phyloP scores from a whole-genome alignment of 2,329 filamentous ascomycete species.

The Septoria petroselini region DNA sequence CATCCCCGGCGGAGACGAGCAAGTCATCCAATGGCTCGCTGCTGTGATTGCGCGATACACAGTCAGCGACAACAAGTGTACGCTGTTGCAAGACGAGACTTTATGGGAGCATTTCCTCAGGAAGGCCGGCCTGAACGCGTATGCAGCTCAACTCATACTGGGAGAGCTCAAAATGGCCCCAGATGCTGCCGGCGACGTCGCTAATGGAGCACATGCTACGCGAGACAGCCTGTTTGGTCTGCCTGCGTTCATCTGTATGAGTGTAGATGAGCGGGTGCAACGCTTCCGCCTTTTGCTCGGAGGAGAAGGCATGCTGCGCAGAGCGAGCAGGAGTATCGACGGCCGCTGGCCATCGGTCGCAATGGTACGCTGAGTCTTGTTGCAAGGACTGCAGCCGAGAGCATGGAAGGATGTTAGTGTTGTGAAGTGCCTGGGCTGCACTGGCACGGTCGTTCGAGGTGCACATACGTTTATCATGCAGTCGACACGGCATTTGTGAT shows the following conservation, averaged over 20 bases:
- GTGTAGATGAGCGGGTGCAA: constrained; percentile 46
- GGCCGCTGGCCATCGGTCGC: constrained; percentile 27
- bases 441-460: too few species aligned
- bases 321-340: constrained; percentile 54
- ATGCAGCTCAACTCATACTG: constrained; percentile 65
- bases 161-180: constrained; percentile 41
- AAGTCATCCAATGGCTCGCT: constrained; percentile 40
- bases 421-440: too few species aligned
- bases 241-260: constrained; percentile 58
- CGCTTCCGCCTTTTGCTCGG: constrained; percentile 55
- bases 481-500: too few species aligned
- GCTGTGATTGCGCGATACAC: constrained; percentile 43
- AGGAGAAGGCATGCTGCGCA: constrained; percentile 52
- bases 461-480: too few species aligned
- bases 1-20: constrained; percentile 44
- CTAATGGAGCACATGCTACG: neutral
- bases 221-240: constrained; percentile 41
- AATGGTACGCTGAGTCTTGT: neutral
- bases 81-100: constrained; percentile 53
- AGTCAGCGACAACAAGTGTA: constrained; percentile 34
- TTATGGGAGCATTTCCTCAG: constrained; percentile 67
- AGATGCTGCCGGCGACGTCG: neutral
- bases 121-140: constrained; percentile 65
- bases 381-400: too few species aligned
- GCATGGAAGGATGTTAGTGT: too few species aligned